Evolutionary conservation across 2,329 filamentous ascomycete genomes (phyloP), one percentile per base, ranked within the genome.

Genomic region (Talaromyces sp.): DNA sequence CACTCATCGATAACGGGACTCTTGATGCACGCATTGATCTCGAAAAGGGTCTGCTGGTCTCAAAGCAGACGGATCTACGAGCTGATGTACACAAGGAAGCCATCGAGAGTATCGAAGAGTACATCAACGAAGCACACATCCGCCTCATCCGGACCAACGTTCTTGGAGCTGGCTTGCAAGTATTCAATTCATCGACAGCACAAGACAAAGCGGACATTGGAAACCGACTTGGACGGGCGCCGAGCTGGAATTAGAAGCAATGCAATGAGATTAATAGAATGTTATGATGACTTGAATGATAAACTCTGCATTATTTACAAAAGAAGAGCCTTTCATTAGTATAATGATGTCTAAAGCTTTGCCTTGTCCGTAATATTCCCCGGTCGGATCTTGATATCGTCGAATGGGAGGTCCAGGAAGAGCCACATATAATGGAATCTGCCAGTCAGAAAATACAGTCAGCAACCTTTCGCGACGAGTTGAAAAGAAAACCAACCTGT

Each of bases 1-100:
- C 75, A 0, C 89, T 98, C 85, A 97, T 99, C 67, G 82, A 87
- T 56, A 79, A 81, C 13, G 86, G 87, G 8, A 82, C 82, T 0
- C 78, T 99, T 11, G 82, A 92, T 65, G 92, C 91, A 8, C 84
- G 91, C 29, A 88, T 99, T 62, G 92, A 99, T 71, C 84, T 90
- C 0, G 91, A 96, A 62, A 89, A 95, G 67, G 84, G 86, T 71
- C 86, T 96, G 1, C 84, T 98, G 5, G 85, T 92, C 11, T 89
- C 89, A 0, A 85, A 88, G 7, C 83, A 87, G 26, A 82, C 80
- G 11, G 84, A 93, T 61, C 77, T 86, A 2, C 85, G 93, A 38
- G 80, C 81, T 13, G 81, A 85, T 54, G 86, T 96, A 68, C 92
- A 97, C 71, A 77, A 80, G 27, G 81, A 87, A 7, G 86, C 89